phyloP scores from a whole-genome alignment of 2,329 filamentous ascomycete species.

The Cercospora sojina region DNA sequence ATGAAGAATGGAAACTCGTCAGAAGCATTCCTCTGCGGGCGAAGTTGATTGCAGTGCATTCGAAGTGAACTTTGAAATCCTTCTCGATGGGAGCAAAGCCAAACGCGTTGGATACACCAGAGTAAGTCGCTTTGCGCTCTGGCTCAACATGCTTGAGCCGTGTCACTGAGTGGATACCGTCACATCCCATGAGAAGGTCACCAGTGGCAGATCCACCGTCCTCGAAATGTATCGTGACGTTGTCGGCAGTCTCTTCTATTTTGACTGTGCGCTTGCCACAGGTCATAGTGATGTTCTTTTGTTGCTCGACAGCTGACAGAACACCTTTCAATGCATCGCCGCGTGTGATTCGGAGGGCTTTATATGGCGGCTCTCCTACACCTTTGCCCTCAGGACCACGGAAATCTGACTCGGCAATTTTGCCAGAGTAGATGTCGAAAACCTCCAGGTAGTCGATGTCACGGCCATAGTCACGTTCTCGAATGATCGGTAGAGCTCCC shows the following conservation, averaged over 20 bases:
- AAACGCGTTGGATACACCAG: constrained; percentile 49
- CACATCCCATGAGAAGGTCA: constrained; percentile 40
- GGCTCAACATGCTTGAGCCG: constrained; percentile 49
- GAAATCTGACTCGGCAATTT: constrained; percentile 47
- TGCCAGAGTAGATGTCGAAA: constrained; percentile 47
- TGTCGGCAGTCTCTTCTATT: constrained; percentile 41
- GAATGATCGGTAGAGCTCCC: constrained; percentile 40
- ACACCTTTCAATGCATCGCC: constrained; percentile 47
- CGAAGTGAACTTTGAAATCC: constrained; percentile 42
- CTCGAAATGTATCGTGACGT: constrained; percentile 40
- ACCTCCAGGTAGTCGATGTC: constrained; percentile 47
- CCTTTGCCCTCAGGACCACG: constrained; percentile 45
- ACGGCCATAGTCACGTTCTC: constrained; percentile 42
- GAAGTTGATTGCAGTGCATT: constrained; percentile 48
- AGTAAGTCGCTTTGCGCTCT: constrained; percentile 44
- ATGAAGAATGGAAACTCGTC: constrained; percentile 42
- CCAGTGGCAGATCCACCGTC: constrained; percentile 37
- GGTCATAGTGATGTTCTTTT: constrained; percentile 44
- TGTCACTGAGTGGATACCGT: constrained; percentile 44
- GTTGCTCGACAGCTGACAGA: constrained; percentile 42
- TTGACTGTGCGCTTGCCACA: constrained; percentile 46
- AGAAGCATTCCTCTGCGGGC: constrained; percentile 48
- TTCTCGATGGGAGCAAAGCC: constrained; percentile 44
- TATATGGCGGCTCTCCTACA: constrained; percentile 47
- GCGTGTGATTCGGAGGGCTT: constrained; percentile 46